phyloP scores from a whole-genome alignment of 495 filamentous ascomycete genomes.

The Opeltia flavorubescens region DNA sequence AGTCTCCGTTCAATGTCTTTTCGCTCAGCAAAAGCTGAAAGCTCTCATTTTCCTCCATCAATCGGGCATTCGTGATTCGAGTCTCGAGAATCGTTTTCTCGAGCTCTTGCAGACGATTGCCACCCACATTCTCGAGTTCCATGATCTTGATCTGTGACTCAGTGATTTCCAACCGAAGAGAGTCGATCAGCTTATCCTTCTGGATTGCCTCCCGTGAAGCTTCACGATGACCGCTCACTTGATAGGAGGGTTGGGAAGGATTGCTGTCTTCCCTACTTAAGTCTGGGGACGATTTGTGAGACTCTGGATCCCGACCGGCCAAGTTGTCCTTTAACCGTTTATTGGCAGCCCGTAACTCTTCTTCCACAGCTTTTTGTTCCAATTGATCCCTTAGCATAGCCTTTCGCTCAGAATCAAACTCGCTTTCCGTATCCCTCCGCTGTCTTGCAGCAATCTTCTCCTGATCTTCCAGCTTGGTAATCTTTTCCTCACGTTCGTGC shows the following conservation, averaged over 20 bases:
- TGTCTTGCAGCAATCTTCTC: conserved; percentile 65
- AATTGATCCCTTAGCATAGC: conserved; percentile 84
- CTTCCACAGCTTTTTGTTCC: conserved; percentile 65
- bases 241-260: conserved; percentile 70
- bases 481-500: conserved; percentile 68
- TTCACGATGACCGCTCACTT: conserved; percentile 69
- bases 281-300: conserved; percentile 33
- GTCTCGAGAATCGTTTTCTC: conserved; percentile 80
- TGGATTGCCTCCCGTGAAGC: conserved; percentile 79
- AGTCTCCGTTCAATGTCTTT: conserved; percentile 87
- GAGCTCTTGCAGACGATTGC: conserved; percentile 68
- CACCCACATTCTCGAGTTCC: conserved; percentile 84
- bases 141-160: conserved; percentile 92
- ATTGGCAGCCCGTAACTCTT: conserved; percentile 78
- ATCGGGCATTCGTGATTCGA: conserved; percentile 80
- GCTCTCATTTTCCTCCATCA: conserved; percentile 98
- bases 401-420: conserved; percentile 79
- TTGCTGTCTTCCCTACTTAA: conserved; percentile 54
- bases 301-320: conserved; percentile 51
- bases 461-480: conserved; percentile 66
- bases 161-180: conserved; percentile 76
- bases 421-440: conserved; percentile 74
- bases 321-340: conserved; percentile 81
- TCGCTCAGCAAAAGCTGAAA: conserved; percentile 89
- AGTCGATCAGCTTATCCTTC: conserved; percentile 94